Evolutionary conservation across 2,329 filamentous ascomycete species (phyloP), one percentile per base, ranked within the genome.

Genomic region (Trichoderma oligosporum): DNA sequence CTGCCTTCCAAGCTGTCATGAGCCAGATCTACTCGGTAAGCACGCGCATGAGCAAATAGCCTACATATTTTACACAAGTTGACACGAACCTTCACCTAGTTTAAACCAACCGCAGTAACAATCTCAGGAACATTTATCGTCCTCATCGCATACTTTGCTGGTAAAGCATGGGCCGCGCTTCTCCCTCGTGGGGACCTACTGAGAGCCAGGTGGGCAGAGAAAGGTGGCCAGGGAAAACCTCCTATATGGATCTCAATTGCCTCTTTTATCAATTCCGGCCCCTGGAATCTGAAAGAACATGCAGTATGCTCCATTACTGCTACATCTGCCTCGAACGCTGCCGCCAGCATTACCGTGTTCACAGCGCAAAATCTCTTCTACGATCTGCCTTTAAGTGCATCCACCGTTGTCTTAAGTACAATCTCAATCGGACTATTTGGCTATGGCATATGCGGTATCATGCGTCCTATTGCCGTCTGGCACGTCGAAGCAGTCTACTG

Each of bases 401-500:
- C 70, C 1, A 82, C 80, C 0, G 74, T 81, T 0, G 70, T 83
- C 6, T 59, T 82, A 56, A 73, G 68, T 22, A 75, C 74, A 12
- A 77, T 83, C 51, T 82, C 79, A 0, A 82, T 83, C 38, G 78
- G 78, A 0, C 65, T 83, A 2, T 82, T 82, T 53, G 80, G 81
- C 1, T 83, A 82, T 38, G 80, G 79, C 2, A 65, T 83, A 3
- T 77, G 74, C 41, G 81, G 81, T 7, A 44, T 83, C 2, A 66
- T 83, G 63, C 78, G 81, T 0, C 80, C 80, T 0, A 73, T 83
- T 35, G 73, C 74, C 1, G 80, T 83, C 9, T 83, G 78, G 73
- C 79, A 81, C 51, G 76, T 78, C 4, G 80, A 83, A 12, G 74
- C 78, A 2, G 80, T 83, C 2, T 83, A 81, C 67, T 83, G 81